A percentile compares a stretch with the other conserved stretches of the same genome.
Conservation (phyloP, 352 stramenopile species). For the Blastocystis sp. region DNA sequence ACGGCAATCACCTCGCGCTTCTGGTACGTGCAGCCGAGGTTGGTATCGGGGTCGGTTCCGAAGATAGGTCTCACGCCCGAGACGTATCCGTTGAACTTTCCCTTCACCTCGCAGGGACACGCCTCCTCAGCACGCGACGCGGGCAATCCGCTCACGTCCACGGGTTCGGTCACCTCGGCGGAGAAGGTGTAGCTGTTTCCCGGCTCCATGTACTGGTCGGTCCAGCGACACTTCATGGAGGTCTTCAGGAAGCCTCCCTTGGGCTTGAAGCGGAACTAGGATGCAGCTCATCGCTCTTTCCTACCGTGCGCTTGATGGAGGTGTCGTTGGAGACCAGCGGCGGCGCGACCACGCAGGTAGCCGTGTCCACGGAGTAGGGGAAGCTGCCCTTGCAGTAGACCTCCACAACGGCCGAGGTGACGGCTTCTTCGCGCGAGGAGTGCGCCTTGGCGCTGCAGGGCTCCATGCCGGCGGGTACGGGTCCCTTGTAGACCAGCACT, state of each 20-base stretch:
- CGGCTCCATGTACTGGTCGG: not conserved
- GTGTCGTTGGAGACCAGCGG: not conserved
- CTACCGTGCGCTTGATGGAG: not conserved
- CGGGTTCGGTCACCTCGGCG: not conserved
- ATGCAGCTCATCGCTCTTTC: not conserved
- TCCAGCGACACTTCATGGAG: constrained; percentile 14
- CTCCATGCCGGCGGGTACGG: not conserved
- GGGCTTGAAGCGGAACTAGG: not conserved
- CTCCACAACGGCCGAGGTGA: not conserved
- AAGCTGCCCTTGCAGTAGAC: not conserved
- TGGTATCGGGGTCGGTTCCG: not conserved
- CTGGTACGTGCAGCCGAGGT: constrained; percentile 12
- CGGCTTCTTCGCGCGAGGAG: not conserved
- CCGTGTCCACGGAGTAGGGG: not conserved
- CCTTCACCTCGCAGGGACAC: not conserved
- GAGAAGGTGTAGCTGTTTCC: not conserved
- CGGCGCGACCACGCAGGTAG: not conserved
- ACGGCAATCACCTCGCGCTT: constrained; percentile 9
- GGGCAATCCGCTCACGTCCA: not conserved
- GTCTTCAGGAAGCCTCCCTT: constrained; percentile 47
- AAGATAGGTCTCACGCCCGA: not conserved
- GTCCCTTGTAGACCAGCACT: constrained; percentile 17
- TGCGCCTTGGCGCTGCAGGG: not conserved
- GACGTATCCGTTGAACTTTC: constrained; percentile 21
- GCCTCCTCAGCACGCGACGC: not conserved